A percentile compares a stretch with the other conserved stretches of the same genome.
Evolutionary conservation across 2,329 filamentous ascomycete genomes (phyloP).

Genomic region (Paecilomyces niveus): DNA sequence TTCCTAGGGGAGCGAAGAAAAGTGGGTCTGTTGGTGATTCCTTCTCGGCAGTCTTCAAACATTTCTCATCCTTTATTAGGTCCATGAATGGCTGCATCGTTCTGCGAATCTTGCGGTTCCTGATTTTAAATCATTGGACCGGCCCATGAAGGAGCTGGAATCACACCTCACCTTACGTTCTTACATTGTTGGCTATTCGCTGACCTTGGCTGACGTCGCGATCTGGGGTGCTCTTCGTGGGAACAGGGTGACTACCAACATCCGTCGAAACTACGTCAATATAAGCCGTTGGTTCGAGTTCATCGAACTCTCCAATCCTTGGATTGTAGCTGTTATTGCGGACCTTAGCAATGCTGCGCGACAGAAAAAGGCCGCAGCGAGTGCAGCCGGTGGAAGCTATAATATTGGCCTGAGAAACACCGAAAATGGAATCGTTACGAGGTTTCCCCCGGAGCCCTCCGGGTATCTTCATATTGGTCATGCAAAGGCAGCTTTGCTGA

Average conservation of each 20-base stretch:
- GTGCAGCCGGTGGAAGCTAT: slow-evolving; percentile 15
- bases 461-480: slow-evolving; percentile 30
- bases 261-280: slow-evolving; percentile 7
- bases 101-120: slow-evolving; percentile 6
- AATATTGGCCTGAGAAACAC: slow-evolving; percentile 23
- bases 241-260: slow-evolving; percentile 10
- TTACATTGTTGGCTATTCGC: slow-evolving; percentile 11
- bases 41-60: background rate
- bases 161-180: slow-evolving; percentile 14
- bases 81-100: slow-evolving; percentile 13
- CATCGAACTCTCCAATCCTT: slow-evolving; percentile 15
- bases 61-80: slow-evolving; percentile 3
- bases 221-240: slow-evolving; percentile 15
- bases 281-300: slow-evolving; percentile 14
- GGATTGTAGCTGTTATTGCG: slow-evolving; percentile 10
- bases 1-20: too few relatives aligned
- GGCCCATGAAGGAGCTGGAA: slow-evolving; percentile 14
- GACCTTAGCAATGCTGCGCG: slow-evolving; percentile 10
- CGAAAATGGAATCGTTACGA: slow-evolving; percentile 24
- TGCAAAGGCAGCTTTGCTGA: slow-evolving; percentile 24
- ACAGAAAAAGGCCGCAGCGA: slow-evolving; percentile 14
- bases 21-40: too few relatives aligned
- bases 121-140: slow-evolving; percentile 14
- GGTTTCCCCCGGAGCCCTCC: slow-evolving; percentile 30
- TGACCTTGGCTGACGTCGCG: slow-evolving; percentile 13